Conservation (phyloP, 345 rosid genomes). For the Euphorbia tirucalli region DNA sequence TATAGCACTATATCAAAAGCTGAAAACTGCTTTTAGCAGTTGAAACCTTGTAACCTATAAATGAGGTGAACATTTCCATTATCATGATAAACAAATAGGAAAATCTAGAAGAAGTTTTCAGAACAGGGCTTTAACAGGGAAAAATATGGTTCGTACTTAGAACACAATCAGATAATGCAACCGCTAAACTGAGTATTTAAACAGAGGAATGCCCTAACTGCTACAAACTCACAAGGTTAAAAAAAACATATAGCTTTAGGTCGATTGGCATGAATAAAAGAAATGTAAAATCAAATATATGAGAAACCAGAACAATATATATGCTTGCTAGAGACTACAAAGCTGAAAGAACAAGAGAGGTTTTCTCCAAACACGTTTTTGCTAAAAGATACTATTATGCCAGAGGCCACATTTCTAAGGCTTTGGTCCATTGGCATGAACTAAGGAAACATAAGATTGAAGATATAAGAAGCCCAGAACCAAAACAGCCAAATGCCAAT, state of each 20-base stretch:
- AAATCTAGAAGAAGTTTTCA: not conserved
- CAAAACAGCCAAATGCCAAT: not conserved
- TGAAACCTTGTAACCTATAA: not conserved
- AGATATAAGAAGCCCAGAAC: not conserved
- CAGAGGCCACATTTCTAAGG: not conserved
- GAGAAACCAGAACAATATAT: not conserved
- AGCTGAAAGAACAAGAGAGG: not conserved
- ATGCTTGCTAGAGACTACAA: too few species aligned
- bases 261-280: not conserved
- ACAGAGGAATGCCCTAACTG: not conserved
- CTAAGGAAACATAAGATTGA: not conserved
- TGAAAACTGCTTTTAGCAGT: not conserved
- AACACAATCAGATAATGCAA: not conserved
- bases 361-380: not conserved
- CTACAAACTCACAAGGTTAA: not conserved
- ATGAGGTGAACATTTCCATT: not conserved
- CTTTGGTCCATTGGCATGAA: not conserved
- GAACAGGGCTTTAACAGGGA: not conserved
- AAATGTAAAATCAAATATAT: not conserved
- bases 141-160: not conserved
- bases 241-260: not conserved
- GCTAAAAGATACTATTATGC: not conserved
- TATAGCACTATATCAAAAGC: not conserved
- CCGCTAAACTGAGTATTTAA: not conserved
- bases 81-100: not conserved